phyloP scores from a whole-genome alignment of 805 yeast species.

The Zygosaccharomyces rouxii region DNA sequence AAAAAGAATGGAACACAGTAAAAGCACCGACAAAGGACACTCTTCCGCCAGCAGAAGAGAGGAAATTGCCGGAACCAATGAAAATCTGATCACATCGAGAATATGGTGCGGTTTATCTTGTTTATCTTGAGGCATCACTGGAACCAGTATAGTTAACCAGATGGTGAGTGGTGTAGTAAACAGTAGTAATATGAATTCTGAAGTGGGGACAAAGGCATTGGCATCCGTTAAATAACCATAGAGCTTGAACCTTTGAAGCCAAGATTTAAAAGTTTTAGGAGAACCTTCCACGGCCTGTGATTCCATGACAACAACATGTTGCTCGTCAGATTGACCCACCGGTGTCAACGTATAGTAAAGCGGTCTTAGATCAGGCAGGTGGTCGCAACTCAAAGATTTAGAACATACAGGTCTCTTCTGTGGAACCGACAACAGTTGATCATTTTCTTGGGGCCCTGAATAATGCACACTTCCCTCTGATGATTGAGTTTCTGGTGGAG shows the following conservation, averaged over 20 bases:
- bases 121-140: constrained; percentile 10
- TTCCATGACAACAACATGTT: neutral
- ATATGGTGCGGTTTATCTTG: constrained; percentile 3
- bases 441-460: neutral
- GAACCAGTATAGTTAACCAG: constrained; percentile 18
- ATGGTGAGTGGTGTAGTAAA: constrained; percentile 25
- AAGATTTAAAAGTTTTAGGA: neutral
- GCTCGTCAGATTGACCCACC: neutral
- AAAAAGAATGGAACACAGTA: constrained; percentile 3
- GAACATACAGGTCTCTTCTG: constrained; percentile 9
- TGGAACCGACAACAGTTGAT: constrained; percentile 8
- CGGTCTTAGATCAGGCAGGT: constrained; percentile 13
- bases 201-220: constrained; percentile 9
- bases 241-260: constrained; percentile 14
- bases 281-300: neutral
- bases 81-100: constrained; percentile 14
- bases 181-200: constrained; percentile 20
- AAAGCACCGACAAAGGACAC: constrained; percentile 4
- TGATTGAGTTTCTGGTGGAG: constrained; percentile 4
- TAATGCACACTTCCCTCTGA: constrained; percentile 4
- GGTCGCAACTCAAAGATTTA: constrained; percentile 21
- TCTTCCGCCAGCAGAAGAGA: constrained; percentile 6
- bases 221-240: constrained; percentile 12
- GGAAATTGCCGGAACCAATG: constrained; percentile 9
- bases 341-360: neutral